Conservation (phyloP, 129 eudicot species). For the Pseudognaphalium luteoalbum region DNA sequence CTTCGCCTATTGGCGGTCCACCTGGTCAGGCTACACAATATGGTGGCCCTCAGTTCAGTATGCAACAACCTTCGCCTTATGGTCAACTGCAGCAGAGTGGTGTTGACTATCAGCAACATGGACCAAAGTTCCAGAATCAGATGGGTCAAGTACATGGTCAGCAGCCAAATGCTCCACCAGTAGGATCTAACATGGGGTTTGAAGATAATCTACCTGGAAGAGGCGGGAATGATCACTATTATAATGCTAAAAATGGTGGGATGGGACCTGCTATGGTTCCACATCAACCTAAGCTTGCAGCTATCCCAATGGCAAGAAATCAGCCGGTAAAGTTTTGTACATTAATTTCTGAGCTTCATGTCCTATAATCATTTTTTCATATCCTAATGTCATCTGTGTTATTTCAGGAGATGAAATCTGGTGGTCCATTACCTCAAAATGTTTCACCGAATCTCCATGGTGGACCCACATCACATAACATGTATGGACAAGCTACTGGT, state of each 20-base stretch:
- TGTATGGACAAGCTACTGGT: conserved; percentile 51
- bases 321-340: conserved; percentile 50
- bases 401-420: conserved; percentile 62
- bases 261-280: conserved; percentile 31
- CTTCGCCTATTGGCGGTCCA: conserved; percentile 27
- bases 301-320: conserved; percentile 66
- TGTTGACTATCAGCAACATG: conserved; percentile 56
- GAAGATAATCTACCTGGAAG: conserved; percentile 63
- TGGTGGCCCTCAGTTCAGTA: conserved; percentile 46
- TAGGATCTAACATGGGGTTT: conserved; percentile 50
- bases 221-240: conserved; percentile 53
- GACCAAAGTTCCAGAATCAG: conserved; percentile 59
- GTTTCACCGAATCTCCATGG: conserved; percentile 40
- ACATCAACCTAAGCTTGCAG: conserved; percentile 83
- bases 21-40: conserved; percentile 49
- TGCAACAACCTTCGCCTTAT: conserved; percentile 50
- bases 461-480: conserved; percentile 48
- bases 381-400: not conserved
- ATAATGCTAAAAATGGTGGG: conserved; percentile 47
- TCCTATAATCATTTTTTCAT: not conserved
- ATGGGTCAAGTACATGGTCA: conserved; percentile 67
- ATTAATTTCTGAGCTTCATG: not conserved
- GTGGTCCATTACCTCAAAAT: conserved; percentile 50
- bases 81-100: conserved; percentile 46
- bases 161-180: conserved; percentile 56